Evolutionary conservation across 257 asterid species (phyloP), one percentile per base, ranked within the genome.

Genomic region (Avicennia marina): DNA sequence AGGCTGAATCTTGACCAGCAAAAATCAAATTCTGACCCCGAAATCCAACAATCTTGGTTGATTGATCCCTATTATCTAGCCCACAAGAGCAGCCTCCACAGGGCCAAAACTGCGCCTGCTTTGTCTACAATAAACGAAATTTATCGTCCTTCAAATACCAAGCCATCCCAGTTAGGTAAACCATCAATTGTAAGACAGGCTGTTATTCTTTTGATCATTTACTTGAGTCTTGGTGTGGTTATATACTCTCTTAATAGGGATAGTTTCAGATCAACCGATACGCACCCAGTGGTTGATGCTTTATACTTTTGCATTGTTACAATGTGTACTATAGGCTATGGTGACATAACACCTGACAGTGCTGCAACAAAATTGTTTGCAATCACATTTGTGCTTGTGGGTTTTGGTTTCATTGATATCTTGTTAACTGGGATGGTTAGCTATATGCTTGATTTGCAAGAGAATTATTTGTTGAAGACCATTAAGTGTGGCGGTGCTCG

Each of bases 301-400:
- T 75, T 91, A 38, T 91, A 91, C 46, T 91, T 91, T 59, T 88
- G 96, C 68, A 83, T 91, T 58, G 98, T 91, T 26, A 91, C 98
- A 15, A 88, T 91, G 98, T 88, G 98, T 66, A 91, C 98, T 4
- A 91, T 91, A 66, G 98, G 98, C 6, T 91, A 91, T 56, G 98
- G 98, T 17, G 98, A 91, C 67, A 91, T 91, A 67, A 83, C 94
- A 19, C 98, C 98, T 54, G 73, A 60, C 61, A 88, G 79, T 63
- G 22, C 78, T 4, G 61, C 81, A 1, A 76, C 98, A 0, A 91
- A 91, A 68, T 10, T 91, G 76, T 91, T 91, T 44, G 80, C 98
- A 6, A 80, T 88, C 64, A 55, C 81, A 53, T 91, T 91, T 65
- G 96, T 91, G 69, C 90, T 91, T 41, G 89, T 91, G 57, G 98